These are phyloP conservation scores for Cercospora sp. DNA, from an alignment of 2,329 filamentous ascomycete genomes.

Conservation along the genomic window DNA sequence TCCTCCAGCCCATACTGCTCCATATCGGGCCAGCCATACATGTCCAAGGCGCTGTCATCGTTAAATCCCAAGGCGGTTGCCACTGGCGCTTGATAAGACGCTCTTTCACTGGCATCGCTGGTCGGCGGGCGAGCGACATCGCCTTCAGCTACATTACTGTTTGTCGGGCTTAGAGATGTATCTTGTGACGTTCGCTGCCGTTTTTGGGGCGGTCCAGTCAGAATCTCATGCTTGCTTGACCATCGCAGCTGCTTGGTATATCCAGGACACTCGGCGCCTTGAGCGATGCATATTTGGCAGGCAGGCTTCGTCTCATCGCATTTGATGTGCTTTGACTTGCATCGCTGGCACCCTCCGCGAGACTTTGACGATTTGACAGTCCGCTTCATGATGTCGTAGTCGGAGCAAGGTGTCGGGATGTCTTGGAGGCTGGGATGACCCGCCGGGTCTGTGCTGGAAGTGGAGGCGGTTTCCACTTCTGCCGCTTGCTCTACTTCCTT, in stretches of 20 bases:
- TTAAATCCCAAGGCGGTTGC: background rate
- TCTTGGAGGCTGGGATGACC: background rate
- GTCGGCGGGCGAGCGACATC: background rate
- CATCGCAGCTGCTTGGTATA: slow-evolving; percentile 51
- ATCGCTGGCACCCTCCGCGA: slow-evolving; percentile 34
- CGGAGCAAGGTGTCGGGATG: background rate
- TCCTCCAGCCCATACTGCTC: slow-evolving; percentile 23
- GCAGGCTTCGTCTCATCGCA: slow-evolving; percentile 46
- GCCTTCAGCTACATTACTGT: background rate
- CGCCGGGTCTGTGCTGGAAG: slow-evolving; percentile 4
- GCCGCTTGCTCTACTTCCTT: background rate
- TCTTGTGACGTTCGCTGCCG: slow-evolving; percentile 11
- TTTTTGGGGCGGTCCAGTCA: slow-evolving; percentile 35
- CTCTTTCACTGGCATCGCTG: background rate
- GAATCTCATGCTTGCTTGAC: slow-evolving; percentile 53
- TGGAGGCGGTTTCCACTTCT: slow-evolving; percentile 4
- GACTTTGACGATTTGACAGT: slow-evolving; percentile 34
- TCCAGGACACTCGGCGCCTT: slow-evolving; percentile 48
- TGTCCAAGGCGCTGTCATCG: slow-evolving; percentile 8
- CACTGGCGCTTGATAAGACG: background rate
- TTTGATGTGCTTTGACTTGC: slow-evolving; percentile 40
- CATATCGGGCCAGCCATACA: slow-evolving; percentile 20
- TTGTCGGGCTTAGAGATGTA: background rate
- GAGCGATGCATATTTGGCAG: slow-evolving; percentile 48
- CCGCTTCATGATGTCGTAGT: slow-evolving; percentile 11